These are phyloP conservation scores for Pyrus bretschneideri DNA, from an alignment of 306 rosid genomes.

Conservation along the genomic window DNA sequence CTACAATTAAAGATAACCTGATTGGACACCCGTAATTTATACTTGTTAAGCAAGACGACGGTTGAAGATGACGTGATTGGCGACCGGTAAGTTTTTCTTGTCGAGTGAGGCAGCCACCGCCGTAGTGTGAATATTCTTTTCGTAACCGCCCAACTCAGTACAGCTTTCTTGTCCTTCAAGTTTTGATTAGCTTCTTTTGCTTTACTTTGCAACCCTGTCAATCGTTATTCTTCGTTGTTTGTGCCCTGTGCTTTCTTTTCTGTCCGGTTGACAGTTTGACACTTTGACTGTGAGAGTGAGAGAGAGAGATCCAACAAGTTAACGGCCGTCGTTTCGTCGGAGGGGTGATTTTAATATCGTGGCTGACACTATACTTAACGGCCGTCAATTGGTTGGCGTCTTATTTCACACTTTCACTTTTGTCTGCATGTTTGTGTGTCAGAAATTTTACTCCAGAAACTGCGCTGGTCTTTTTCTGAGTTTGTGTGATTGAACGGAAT, in stretches of 20 bases:
- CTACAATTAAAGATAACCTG: too few relatives aligned
- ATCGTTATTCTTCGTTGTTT: background rate
- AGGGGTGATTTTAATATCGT: background rate
- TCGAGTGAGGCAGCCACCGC: background rate
- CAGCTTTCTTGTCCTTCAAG: background rate
- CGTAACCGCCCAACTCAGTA: background rate
- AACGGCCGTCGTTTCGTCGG: background rate
- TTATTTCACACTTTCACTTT: background rate
- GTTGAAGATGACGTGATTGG: too few relatives aligned
- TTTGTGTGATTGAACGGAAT: background rate
- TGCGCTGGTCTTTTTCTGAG: background rate
- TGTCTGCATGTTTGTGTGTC: background rate
- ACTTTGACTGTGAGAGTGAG: too few relatives aligned
- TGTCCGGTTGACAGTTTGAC: background rate
- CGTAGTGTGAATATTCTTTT: too few relatives aligned
- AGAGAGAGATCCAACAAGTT: background rate
- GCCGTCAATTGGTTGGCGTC: background rate
- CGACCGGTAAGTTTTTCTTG: too few relatives aligned
- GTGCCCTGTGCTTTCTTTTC: background rate
- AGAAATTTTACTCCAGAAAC: background rate
- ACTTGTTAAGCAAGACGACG: too few relatives aligned
- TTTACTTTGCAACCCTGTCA: background rate
- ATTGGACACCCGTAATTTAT: too few relatives aligned
- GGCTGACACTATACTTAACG: background rate
- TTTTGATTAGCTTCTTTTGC: background rate